phyloP scores from a whole-genome alignment of 2,329 filamentous ascomycete species.

The Juglanconis sp. region DNA sequence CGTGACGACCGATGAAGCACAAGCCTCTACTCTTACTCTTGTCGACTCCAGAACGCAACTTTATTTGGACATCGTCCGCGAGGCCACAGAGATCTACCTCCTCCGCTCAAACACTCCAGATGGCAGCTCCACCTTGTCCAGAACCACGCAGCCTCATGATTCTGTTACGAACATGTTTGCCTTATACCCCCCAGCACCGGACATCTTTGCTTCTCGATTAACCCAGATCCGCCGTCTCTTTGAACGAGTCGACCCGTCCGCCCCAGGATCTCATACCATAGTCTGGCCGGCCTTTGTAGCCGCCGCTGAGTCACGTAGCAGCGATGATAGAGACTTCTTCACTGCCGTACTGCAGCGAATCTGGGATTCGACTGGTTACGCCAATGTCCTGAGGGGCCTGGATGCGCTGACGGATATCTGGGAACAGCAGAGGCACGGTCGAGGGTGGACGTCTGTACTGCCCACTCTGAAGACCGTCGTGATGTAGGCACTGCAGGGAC shows the following conservation, averaged over 20 bases:
- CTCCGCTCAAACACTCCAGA: constrained; percentile 3
- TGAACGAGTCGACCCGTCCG: constrained; percentile 8
- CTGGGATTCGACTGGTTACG: constrained; percentile 13
- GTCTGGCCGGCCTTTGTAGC: constrained; percentile 17
- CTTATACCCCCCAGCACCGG: background rate
- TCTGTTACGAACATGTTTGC: too few species aligned
- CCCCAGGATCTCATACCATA: constrained; percentile 13
- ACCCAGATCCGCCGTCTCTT: constrained; percentile 7
- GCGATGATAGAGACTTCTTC: constrained; percentile 11
- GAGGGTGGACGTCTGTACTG: constrained; percentile 12
- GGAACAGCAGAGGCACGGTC: constrained; percentile 4
- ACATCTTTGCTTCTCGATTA: background rate
- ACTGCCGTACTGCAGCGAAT: constrained; percentile 4
- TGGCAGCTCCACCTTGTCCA: background rate
- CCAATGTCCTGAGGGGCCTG: constrained; percentile 5
- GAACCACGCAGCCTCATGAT: background rate
- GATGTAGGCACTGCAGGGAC: background rate
- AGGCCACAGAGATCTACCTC: constrained; percentile 9
- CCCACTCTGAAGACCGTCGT: constrained; percentile 11
- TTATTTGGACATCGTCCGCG: constrained; percentile 11
- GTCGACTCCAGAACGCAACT: constrained; percentile 6
- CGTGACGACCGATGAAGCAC: background rate
- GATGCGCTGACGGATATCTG: constrained; percentile 10
- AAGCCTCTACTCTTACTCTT: background rate
- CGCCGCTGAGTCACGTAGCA: constrained; percentile 9